These are phyloP conservation scores for Picea sitchensis DNA, from an alignment of 75 land plant species.

Conservation along the genomic window DNA sequence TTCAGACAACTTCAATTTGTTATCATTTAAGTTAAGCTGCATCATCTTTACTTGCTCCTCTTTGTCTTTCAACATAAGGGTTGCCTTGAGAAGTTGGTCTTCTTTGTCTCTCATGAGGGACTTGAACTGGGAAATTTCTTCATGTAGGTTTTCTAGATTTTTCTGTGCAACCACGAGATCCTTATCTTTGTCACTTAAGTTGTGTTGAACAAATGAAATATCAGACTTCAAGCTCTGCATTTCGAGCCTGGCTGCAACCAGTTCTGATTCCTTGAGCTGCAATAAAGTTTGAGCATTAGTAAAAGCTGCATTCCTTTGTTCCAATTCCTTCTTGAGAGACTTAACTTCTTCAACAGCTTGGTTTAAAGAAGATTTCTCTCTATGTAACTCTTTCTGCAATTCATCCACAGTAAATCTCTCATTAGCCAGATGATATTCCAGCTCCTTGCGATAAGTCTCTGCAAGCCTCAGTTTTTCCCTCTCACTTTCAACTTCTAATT, in stretches of 20 bases:
- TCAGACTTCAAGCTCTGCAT: conserved; percentile 78
- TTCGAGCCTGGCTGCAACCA: conserved; percentile 66
- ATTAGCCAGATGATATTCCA: conserved; percentile 43
- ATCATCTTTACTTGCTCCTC: conserved; percentile 46
- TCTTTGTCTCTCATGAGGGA: conserved; percentile 54
- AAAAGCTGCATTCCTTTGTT: conserved; percentile 40
- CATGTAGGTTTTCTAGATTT: conserved; percentile 38
- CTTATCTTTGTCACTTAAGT: conserved; percentile 52
- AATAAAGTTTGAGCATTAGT: conserved; percentile 37
- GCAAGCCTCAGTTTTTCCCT: conserved; percentile 38
- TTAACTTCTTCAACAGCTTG: conserved; percentile 30
- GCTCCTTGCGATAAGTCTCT: conserved; percentile 39
- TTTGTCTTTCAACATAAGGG: conserved; percentile 48
- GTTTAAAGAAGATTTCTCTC: conserved; percentile 47
- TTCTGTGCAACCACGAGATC: conserved; percentile 50
- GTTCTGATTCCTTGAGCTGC: conserved; percentile 70
- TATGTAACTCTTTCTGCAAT: conserved; percentile 38
- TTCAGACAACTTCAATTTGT: conserved; percentile 50
- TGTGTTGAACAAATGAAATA: conserved; percentile 34
- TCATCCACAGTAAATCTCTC: conserved; percentile 36
- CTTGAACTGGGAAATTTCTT: conserved; percentile 51
- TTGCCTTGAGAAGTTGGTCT: conserved; percentile 54
- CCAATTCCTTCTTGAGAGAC: conserved; percentile 48
- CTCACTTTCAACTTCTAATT: conserved; percentile 56
- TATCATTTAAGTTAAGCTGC: conserved; percentile 39